Percentiles rank a stretch among this genome's conserved stretches.
Conservation (phyloP, 345 rosid species). For the Eucalyptus erythrocorys region DNA sequence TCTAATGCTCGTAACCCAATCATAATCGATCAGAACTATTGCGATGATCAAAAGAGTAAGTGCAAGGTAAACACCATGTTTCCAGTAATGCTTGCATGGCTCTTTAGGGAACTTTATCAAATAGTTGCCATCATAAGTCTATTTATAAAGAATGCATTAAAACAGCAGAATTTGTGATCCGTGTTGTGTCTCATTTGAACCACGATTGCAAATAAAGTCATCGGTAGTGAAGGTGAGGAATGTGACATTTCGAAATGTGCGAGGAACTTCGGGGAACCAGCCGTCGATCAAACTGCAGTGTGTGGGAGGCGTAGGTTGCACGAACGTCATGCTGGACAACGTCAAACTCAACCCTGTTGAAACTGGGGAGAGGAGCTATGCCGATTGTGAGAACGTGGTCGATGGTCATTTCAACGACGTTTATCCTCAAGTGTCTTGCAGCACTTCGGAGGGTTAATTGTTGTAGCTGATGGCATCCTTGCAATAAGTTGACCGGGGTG, state of each 20-base stretch:
- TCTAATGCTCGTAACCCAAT: slow-evolving; percentile 12
- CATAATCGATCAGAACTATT: slow-evolving; percentile 24
- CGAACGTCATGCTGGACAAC: slow-evolving; percentile 3
- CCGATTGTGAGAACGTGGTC: slow-evolving; percentile 11
- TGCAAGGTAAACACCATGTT: neutral
- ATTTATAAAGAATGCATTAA: neutral
- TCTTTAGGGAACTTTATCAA: too few relatives aligned
- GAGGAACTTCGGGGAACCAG: too few relatives aligned
- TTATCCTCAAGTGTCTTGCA: neutral
- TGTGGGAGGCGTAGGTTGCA: slow-evolving; percentile 7
- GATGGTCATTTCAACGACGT: neutral
- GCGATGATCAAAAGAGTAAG: neutral
- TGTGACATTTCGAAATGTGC: slow-evolving; percentile 10
- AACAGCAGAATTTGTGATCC: too few relatives aligned
- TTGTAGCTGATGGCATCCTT: neutral
- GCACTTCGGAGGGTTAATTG: neutral
- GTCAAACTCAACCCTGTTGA: slow-evolving; percentile 4
- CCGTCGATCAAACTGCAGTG: slow-evolving; percentile 16
- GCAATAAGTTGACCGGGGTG: neutral
- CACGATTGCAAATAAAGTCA: neutral
- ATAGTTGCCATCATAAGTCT: neutral
- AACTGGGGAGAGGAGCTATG: neutral
- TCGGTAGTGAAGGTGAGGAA: slow-evolving; percentile 16
- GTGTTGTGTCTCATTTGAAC: neutral
- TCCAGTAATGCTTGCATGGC: neutral